A percentile compares a stretch with the other conserved stretches of the same genome.
These are phyloP conservation scores for Neonectria sp. DNA, from an alignment of 2,329 filamentous ascomycete species.

Conservation along the genomic window DNA sequence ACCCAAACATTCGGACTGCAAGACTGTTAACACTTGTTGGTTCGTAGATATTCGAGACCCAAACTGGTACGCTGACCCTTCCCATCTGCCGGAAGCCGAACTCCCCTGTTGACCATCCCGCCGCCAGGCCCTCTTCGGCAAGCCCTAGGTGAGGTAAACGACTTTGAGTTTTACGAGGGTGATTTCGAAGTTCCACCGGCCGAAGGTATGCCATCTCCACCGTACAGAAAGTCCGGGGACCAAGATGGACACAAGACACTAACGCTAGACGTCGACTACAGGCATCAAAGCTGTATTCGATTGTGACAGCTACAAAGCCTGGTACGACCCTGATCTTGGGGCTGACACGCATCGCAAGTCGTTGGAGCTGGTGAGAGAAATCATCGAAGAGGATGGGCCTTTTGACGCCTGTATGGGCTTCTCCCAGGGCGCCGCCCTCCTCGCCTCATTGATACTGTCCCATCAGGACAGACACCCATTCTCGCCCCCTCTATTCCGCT, in stretches of 20 bases:
- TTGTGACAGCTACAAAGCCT: conserved; percentile 14
- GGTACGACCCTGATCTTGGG: conserved; percentile 14
- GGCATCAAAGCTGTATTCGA: conserved; percentile 12
- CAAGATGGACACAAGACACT: background rate
- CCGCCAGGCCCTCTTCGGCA: conserved; percentile 8
- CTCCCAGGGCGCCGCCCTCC: conserved; percentile 16
- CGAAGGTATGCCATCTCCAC: conserved; percentile 7
- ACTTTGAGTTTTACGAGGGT: conserved; percentile 20
- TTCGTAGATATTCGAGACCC: conserved; percentile 12
- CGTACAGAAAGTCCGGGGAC: background rate
- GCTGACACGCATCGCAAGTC: conserved; percentile 10
- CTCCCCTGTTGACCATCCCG: background rate
- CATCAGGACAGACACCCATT: conserved; percentile 9
- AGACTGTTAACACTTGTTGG: background rate
- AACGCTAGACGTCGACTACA: background rate
- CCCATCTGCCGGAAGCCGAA: background rate
- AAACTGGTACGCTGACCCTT: conserved; percentile 7
- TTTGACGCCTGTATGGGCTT: conserved; percentile 23
- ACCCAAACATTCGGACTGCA: no score
- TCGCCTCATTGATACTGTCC: conserved; percentile 10
- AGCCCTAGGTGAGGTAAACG: conserved; percentile 2
- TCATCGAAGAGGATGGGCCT: conserved; percentile 16
- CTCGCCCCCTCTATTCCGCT: background rate
- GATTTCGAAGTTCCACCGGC: conserved; percentile 14
- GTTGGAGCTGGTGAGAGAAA: conserved; percentile 5